Base-by-base conservation (phyloP, 2,329 filamentous ascomycete genomes). In the Ascochyta clinopodiicola region DNA sequence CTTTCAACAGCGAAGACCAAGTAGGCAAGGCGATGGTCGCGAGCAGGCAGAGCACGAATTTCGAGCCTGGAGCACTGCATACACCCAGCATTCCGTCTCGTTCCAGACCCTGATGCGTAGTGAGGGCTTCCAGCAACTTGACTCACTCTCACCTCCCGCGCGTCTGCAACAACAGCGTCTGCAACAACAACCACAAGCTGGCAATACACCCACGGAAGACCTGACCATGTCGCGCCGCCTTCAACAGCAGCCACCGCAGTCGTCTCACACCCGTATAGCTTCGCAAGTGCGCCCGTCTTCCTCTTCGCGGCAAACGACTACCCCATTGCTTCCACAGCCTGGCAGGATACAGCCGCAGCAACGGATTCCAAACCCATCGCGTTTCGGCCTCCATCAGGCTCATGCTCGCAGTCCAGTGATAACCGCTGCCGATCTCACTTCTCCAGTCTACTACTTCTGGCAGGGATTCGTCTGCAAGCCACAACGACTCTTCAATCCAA, bases 321-420 rank as follows among this genome's bases (percentile, higher is more conserved):
- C 15, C n/a, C 36, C 50, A 29, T 44, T 75, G 6, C 67, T 82
- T 29, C 80, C 79, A 39, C 72, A 63, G 17, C 56, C 62, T 1
- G 72, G 72, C 8, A 61, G 59, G 17, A 43, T 51, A 32, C 75
- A 73, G 22, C 58, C 75, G 3, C 73, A 77, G 54, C 77, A 77
- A 29, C 72, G 75, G 10, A 67, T 74, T 22, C 78, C 81, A 4
- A 75, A 81, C 53, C 80, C 83, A 19, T 69, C 73, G 22, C 67
- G 76, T 7, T 78, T 77, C 25, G 81, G 79, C n/a, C 74, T 88
- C 7, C 86, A 88, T 63, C 84, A 87, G 70, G 80, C 81, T 39
- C 78, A 85, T 64, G 74, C 87, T 25, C 80, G 80, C 22, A 85
- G 82, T 60, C 85, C 85, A 4, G 60, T 77, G 1, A 76, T 84